These are phyloP conservation scores for Mytilinidion resinicola DNA, from an alignment of 495 filamentous ascomycete genomes.

Conservation along the genomic window DNA sequence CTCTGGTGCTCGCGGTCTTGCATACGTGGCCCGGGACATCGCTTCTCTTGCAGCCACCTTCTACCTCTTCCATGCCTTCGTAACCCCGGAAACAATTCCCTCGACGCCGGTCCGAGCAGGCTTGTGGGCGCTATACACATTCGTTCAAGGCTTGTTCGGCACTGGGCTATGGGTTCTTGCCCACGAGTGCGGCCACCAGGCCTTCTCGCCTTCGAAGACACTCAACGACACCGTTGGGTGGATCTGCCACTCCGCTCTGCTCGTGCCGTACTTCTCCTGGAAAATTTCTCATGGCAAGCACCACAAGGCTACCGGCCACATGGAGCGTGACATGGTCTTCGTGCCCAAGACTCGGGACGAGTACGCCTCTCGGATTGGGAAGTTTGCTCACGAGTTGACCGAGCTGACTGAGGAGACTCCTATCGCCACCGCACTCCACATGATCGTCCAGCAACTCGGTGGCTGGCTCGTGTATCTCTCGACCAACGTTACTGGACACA, in stretches of 20 bases:
- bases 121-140: conserved; percentile 62
- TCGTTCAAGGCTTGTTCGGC: conserved; percentile 68
- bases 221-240: conserved; percentile 65
- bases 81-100: conserved; percentile 50
- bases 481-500: conserved; percentile 89
- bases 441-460: conserved; percentile 76
- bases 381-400: conserved; percentile 65
- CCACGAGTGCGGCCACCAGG: conserved; percentile 80
- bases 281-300: conserved; percentile 68
- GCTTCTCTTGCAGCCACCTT: conserved; percentile 56
- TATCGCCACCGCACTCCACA: conserved; percentile 64
- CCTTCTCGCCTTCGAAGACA: conserved; percentile 55
- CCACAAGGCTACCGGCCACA: conserved; percentile 87
- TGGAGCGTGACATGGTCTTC: conserved; percentile 97
- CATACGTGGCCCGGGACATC: conserved; percentile 67
- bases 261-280: conserved; percentile 73
- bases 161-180: conserved; percentile 81
- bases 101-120: conserved; percentile 45
- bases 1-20: conserved; percentile 53
- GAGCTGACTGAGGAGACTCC: conserved; percentile 95
- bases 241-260: conserved; percentile 57
- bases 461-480: conserved; percentile 86
- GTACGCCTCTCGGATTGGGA: conserved; percentile 64
- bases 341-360: conserved; percentile 76
- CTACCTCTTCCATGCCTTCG: conserved; percentile 59